Evolutionary conservation across 164 flowering plant genomes (phyloP), one percentile per base, ranked within the genome.

Genomic region (Platanus orientalis): DNA sequence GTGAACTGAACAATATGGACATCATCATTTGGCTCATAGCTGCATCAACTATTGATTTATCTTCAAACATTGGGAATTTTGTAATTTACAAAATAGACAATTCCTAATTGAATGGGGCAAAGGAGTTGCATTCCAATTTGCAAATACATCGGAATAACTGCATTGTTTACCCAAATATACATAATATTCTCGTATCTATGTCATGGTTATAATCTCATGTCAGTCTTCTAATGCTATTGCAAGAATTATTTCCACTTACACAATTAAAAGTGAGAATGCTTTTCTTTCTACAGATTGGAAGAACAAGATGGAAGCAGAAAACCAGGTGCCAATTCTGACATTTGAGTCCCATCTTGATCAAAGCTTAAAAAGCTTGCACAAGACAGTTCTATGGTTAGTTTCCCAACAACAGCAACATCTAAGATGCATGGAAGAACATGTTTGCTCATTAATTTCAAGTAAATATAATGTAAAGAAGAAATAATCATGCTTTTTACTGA

Each of bases 351-450:
- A 83, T 65, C 91, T 92, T 65, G 89, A 86, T 60, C 80, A 78
- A 56, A 80, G 84, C 61, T 73, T 92, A 56, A 82, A 86, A 71
- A 69, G 69, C 47, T 65, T 92, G 72, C 88, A 89, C 61, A 78
- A 71, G 65, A 76, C 76, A 64, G 68, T 89, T 59, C 56, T 83
- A 9, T 81, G 82, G 17, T 88, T 88, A 44, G 75, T 89, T 74
- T 80, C 86, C 32, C 86, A 87, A 69, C 98, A 89, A 58, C 86
- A 86, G 69, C 86, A 84, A 61, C 87, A 88, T 40, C 66, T 92
- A 57, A 81, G 75, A 76, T 69, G 77, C 71, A 80, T 88, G 82
- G 92, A 85, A 76, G 92, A 89, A 57, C 73, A 77, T 64, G 61
- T 69, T 10, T 27, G 69, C 58, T 78, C 86, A 53, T 86, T 88